These are phyloP conservation scores for Aspergillus homomorphus DNA, from an alignment of 495 filamentous ascomycete species.

Conservation along the genomic window DNA sequence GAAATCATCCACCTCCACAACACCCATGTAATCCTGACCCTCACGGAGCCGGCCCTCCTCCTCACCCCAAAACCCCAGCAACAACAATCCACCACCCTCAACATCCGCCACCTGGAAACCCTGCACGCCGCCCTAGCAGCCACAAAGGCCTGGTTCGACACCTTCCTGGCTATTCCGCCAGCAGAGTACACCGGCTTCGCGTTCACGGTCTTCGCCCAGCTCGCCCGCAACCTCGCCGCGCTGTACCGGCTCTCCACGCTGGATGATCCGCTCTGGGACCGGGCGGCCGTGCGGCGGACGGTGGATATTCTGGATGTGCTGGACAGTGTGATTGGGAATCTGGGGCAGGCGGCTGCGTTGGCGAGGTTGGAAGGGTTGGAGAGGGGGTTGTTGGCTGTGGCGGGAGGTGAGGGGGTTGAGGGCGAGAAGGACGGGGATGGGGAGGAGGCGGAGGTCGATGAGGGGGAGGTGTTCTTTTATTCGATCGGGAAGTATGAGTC, in stretches of 20 bases:
- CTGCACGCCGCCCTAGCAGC: slow-evolving; percentile 5
- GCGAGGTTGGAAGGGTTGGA: not conserved
- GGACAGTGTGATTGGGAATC: slow-evolving; percentile 1
- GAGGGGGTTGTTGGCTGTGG: not conserved
- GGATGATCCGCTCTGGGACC: not conserved
- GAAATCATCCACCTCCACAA: slow-evolving; percentile 5
- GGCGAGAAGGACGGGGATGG: not conserved
- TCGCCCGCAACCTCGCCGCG: not conserved
- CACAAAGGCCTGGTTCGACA: slow-evolving; percentile 9
- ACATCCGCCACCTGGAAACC: slow-evolving; percentile 4
- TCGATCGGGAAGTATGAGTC: slow-evolving; percentile 6
- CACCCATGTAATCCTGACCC: not conserved
- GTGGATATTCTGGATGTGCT: not conserved
- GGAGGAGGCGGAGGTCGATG: not conserved
- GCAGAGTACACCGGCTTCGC: slow-evolving; percentile 5
- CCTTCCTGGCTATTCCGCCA: slow-evolving; percentile 6
- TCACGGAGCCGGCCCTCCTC: slow-evolving; percentile 6
- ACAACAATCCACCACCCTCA: not conserved
- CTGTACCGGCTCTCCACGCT: slow-evolving; percentile 1
- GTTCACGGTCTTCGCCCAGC: not conserved
- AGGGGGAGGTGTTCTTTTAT: not conserved
- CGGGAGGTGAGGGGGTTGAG: not conserved
- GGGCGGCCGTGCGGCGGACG: not conserved
- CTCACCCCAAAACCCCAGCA: not conserved
- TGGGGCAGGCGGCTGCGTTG: slow-evolving; percentile 3